A percentile compares a stretch with the other conserved stretches of the same genome.
Evolutionary conservation across 257 asterid genomes (phyloP).

Genomic region (Perilla frutescens): DNA sequence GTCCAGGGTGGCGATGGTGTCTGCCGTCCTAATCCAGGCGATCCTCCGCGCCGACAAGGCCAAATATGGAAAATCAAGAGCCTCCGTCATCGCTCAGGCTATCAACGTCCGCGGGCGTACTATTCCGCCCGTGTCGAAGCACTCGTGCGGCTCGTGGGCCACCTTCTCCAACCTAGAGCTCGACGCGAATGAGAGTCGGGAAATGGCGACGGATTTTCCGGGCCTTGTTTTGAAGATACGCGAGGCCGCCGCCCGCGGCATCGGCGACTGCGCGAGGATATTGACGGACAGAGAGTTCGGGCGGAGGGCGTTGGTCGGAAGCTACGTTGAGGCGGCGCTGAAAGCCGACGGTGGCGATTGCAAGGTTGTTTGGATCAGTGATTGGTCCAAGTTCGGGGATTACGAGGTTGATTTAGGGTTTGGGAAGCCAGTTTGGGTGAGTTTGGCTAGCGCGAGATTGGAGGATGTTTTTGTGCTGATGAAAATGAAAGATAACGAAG

Average conservation of each 20-base stretch:
- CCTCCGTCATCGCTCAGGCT: slow-evolving; percentile 22
- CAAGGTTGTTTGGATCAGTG: slow-evolving; percentile 34
- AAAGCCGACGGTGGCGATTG: background rate
- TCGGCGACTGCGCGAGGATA: slow-evolving; percentile 28
- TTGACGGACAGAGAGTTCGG: slow-evolving; percentile 22
- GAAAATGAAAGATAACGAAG: slow-evolving; percentile 34
- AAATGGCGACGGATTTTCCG: background rate
- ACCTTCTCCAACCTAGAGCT: slow-evolving; percentile 21
- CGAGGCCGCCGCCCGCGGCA: background rate
- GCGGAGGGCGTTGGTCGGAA: slow-evolving; percentile 27
- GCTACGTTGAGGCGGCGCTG: background rate
- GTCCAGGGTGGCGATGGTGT: slow-evolving; percentile 32
- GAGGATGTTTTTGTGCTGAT: slow-evolving; percentile 24
- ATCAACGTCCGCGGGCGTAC: slow-evolving; percentile 42
- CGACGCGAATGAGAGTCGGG: background rate
- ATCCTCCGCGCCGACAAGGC: slow-evolving; percentile 32
- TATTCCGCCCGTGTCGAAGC: slow-evolving; percentile 26
- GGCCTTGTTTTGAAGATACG: slow-evolving; percentile 8
- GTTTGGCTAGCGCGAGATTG: slow-evolving; percentile 14
- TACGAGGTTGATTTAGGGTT: slow-evolving; percentile 53
- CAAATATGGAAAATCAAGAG: slow-evolving; percentile 29
- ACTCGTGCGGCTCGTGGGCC: slow-evolving; percentile 41
- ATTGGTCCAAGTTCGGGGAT: slow-evolving; percentile 46
- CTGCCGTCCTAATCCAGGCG: slow-evolving; percentile 33
- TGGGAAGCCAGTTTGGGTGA: slow-evolving; percentile 42